phyloP scores from a whole-genome alignment of 805 yeast species.

The Saccharomycopsis vini region DNA sequence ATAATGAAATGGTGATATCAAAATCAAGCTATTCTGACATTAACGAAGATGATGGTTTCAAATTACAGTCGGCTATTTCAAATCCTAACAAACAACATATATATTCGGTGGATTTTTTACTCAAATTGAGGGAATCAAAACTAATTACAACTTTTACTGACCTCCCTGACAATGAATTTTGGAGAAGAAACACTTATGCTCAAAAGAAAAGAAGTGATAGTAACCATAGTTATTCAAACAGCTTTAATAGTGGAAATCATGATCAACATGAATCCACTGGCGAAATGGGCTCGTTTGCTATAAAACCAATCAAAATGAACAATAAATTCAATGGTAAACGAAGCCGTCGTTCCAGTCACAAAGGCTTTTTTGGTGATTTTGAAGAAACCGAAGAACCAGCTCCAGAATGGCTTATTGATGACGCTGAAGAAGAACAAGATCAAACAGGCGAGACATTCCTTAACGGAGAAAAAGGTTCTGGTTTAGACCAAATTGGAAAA shows the following conservation, averaged over 20 bases:
- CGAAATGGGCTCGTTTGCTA: constrained; percentile 19
- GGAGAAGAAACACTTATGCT: constrained; percentile 5
- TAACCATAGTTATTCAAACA: background rate
- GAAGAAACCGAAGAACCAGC: constrained; percentile 26
- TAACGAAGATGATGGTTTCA: constrained; percentile 8
- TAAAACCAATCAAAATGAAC: constrained; percentile 2
- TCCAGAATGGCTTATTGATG: constrained; percentile 28
- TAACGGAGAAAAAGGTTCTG: constrained; percentile 24
- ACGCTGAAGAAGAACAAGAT: constrained; percentile 24
- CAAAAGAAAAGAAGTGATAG: constrained; percentile 7
- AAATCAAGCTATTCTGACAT: background rate
- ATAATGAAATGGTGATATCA: background rate
- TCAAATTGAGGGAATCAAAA: constrained; percentile 6
- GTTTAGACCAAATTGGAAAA: constrained; percentile 36
- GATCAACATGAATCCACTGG: constrained; percentile 13
- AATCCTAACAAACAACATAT: background rate
- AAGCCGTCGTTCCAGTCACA: constrained; percentile 10
- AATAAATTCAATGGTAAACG: constrained; percentile 15
- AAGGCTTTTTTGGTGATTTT: constrained; percentile 12
- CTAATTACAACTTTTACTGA: constrained; percentile 5
- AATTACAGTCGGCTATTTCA: constrained; percentile 2
- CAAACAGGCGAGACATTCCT: constrained; percentile 33
- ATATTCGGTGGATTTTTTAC: constrained; percentile 14
- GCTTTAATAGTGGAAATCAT: background rate
- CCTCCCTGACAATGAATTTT: constrained; percentile 12